Evolutionary conservation across 2,329 filamentous ascomycete genomes (phyloP).

Genomic region (Fusarium nurragi): DNA sequence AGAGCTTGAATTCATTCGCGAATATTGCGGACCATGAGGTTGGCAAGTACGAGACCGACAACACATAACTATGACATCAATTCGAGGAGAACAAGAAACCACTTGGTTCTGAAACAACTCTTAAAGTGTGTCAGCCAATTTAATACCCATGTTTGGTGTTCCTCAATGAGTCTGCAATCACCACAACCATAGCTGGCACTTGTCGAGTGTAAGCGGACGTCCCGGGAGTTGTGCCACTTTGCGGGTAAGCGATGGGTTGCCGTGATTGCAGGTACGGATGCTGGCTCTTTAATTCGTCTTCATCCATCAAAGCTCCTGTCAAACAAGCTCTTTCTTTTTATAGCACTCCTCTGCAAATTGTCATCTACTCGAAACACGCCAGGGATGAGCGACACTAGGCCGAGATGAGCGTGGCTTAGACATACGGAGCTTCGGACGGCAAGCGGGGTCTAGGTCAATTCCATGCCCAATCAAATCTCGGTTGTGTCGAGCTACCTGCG

Average conservation of each 20-base stretch:
- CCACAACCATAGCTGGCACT: neutral
- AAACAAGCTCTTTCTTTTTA: conserved; percentile 20
- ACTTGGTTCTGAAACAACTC: neutral
- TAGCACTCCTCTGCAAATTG: conserved; percentile 23
- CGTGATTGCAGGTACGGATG: neutral
- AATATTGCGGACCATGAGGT: neutral
- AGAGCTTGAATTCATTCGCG: neutral
- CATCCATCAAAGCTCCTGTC: neutral
- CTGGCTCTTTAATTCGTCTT: neutral
- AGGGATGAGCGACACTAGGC: conserved; percentile 19
- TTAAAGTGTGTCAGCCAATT: neutral
- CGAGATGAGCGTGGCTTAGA: conserved; percentile 41
- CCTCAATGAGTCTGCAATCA: neutral
- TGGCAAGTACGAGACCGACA: neutral
- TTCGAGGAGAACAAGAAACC: neutral
- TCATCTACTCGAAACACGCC: conserved; percentile 15
- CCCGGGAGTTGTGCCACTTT: neutral
- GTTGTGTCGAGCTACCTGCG: conserved; percentile 3
- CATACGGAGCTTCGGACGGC: conserved; percentile 30
- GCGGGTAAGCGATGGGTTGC: neutral
- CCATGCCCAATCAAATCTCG: conserved; percentile 20
- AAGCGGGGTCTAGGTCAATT: conserved; percentile 22
- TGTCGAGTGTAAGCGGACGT: neutral
- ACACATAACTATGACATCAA: neutral
- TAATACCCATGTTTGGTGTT: neutral